These are phyloP conservation scores for Blepharisma japonicum DNA, from an alignment of 73 alveolate species.

Conservation along the genomic window DNA sequence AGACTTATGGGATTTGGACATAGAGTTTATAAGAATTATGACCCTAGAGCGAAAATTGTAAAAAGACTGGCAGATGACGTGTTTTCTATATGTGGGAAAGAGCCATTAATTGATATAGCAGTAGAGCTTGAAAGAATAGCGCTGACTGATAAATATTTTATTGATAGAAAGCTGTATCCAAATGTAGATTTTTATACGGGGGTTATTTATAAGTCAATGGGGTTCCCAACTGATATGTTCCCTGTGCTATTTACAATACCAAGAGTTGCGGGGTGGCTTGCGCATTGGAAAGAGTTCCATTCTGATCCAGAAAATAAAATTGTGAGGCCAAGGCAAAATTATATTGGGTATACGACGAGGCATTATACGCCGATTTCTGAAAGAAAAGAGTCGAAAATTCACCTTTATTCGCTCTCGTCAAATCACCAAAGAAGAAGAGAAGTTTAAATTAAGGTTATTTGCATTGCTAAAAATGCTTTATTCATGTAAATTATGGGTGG, in stretches of 20 bases:
- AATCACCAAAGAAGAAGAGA: no score
- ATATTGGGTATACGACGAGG: slow-evolving; percentile 48
- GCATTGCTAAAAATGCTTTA: no score
- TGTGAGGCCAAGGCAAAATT: slow-evolving; percentile 82
- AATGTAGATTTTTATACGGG: slow-evolving; percentile 92
- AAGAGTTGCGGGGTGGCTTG: slow-evolving; percentile 90
- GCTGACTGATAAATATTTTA: slow-evolving; percentile 74
- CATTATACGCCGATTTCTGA: background rate
- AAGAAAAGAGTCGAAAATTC: background rate
- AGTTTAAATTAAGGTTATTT: no score
- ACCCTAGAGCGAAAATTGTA: slow-evolving; percentile 84
- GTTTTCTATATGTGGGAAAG: slow-evolving; percentile 79
- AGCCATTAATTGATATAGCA: slow-evolving; percentile 84
- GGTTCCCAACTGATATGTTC: slow-evolving; percentile 89
- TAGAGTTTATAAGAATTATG: slow-evolving; percentile 84
- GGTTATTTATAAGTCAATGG: slow-evolving; percentile 84
- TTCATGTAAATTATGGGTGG: no score
- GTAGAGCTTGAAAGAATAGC: slow-evolving; percentile 86
- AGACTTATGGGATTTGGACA: slow-evolving; percentile 90
- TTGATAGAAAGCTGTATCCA: slow-evolving; percentile 83
- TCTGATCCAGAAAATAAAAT: slow-evolving; percentile 85
- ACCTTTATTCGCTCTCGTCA: no score
- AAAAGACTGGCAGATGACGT: slow-evolving; percentile 80
- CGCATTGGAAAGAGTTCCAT: slow-evolving; percentile 84
- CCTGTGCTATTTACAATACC: slow-evolving; percentile 85